These are phyloP conservation scores for Peronospora destructor DNA, from an alignment of 352 stramenopile species.

Conservation along the genomic window DNA sequence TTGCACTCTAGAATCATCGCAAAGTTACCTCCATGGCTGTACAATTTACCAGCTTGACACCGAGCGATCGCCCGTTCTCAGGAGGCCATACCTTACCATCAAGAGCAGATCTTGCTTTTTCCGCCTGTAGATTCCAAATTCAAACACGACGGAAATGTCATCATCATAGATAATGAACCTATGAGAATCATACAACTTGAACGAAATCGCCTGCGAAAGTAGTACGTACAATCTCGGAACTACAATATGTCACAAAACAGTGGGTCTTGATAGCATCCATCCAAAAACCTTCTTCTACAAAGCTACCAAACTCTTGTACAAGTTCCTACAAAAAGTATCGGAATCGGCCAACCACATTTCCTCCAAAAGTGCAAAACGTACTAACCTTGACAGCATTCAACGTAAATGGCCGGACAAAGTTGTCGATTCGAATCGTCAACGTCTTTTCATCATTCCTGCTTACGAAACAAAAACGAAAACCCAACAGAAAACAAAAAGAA, in stretches of 20 bases:
- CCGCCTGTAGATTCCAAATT: conserved; percentile 26
- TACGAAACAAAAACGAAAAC: background rate
- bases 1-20: background rate
- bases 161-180: background rate
- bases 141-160: background rate
- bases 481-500: background rate
- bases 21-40: conserved; percentile 45
- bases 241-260: conserved; percentile 73
- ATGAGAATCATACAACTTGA: background rate
- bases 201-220: background rate
- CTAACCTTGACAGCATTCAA: conserved; percentile 64
- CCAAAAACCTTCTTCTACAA: conserved; percentile 77
- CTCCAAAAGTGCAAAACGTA: background rate
- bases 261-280: conserved; percentile 87
- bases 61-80: conserved; percentile 46
- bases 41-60: conserved; percentile 28
- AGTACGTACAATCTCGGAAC: conserved; percentile 34
- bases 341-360: background rate
- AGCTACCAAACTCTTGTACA: conserved; percentile 45
- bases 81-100: conserved; percentile 60
- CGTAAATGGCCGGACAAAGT: conserved; percentile 70
- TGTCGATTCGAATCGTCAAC: conserved; percentile 51
- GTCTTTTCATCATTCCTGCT: conserved; percentile 8
- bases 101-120: conserved; percentile 37
- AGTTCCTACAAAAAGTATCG: conserved; percentile 29